Evolutionary conservation across 441 rosid species (phyloP).

Genomic region (Macaranga tanarius): DNA sequence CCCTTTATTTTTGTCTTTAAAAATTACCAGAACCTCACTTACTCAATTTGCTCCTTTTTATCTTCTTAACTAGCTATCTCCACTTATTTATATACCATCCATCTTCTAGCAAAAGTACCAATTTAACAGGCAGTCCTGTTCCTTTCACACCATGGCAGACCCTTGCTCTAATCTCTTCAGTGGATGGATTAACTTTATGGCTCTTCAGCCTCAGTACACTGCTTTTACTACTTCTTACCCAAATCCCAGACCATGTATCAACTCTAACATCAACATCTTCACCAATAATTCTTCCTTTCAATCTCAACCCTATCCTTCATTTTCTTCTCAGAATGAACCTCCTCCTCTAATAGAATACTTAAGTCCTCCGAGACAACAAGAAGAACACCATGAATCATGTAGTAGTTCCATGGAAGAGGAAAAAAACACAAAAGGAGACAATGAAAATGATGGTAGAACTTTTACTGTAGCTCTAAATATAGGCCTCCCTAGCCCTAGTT

Average conservation of each 20-base stretch:
- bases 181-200: conserved; percentile 44
- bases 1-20: background rate
- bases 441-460: conserved; percentile 20
- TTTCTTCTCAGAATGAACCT: conserved; percentile 38
- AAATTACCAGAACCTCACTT: background rate
- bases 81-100: conserved; percentile 13
- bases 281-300: conserved; percentile 18
- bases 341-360: conserved; percentile 51
- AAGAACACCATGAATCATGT: conserved; percentile 24
- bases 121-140: background rate
- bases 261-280: background rate
- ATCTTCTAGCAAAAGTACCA: conserved; percentile 8
- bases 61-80: background rate
- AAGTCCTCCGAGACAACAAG: conserved; percentile 36
- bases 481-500: conserved; percentile 52
- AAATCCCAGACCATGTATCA: conserved; percentile 11
- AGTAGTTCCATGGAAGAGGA: conserved; percentile 35
- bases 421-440: conserved; percentile 17
- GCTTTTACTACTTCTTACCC: conserved; percentile 17
- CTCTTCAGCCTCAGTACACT: conserved; percentile 32
- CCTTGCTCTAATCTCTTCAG: conserved; percentile 47
- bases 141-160: conserved; percentile 41
- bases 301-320: conserved; percentile 10
- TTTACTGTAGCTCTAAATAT: conserved; percentile 52
- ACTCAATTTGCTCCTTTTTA: background rate